Evolutionary conservation across 2,329 filamentous ascomycete genomes (phyloP).

Genomic region (Pseudogymnoascus sp.): DNA sequence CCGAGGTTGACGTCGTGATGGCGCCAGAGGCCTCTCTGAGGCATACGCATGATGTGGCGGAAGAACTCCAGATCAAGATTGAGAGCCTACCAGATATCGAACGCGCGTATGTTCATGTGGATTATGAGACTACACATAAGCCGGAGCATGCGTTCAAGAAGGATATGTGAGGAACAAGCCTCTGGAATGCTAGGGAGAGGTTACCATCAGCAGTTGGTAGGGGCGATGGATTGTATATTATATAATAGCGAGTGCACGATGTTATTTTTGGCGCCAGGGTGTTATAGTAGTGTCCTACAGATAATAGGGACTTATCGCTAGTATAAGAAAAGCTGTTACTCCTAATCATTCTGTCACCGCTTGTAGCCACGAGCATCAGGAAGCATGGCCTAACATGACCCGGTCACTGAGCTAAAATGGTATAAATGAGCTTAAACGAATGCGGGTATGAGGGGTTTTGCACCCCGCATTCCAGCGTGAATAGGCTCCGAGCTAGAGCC

Average conservation of each 20-base stretch:
- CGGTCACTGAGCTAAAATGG: too few species aligned
- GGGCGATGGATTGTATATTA: not conserved
- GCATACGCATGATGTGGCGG: conserved; percentile 84
- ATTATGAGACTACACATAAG: conserved; percentile 93
- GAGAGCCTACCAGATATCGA: conserved; percentile 89
- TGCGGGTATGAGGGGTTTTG: too few species aligned
- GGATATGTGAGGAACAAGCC: conserved; percentile 37
- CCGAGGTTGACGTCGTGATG: conserved; percentile 97
- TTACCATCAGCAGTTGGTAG: not conserved
- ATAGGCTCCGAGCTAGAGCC: too few species aligned
- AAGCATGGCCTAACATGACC: too few species aligned
- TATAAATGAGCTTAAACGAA: too few species aligned
- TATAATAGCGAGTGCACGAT: not conserved
- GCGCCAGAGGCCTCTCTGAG: conserved; percentile 61
- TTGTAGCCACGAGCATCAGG: not conserved
- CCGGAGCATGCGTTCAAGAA: conserved; percentile 68
- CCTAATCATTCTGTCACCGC: not conserved
- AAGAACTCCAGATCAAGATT: conserved; percentile 87
- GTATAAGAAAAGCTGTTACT: not conserved
- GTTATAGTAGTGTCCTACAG: not conserved
- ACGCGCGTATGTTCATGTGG: conserved; percentile 90
- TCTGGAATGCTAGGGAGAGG: not conserved
- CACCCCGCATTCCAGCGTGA: too few species aligned
- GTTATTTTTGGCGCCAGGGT: not conserved
- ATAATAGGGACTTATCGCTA: not conserved